A percentile compares a stretch with the other conserved stretches of the same genome.
Conservation (phyloP, 2,329 filamentous ascomycete genomes). For the Aphanocladium album region DNA sequence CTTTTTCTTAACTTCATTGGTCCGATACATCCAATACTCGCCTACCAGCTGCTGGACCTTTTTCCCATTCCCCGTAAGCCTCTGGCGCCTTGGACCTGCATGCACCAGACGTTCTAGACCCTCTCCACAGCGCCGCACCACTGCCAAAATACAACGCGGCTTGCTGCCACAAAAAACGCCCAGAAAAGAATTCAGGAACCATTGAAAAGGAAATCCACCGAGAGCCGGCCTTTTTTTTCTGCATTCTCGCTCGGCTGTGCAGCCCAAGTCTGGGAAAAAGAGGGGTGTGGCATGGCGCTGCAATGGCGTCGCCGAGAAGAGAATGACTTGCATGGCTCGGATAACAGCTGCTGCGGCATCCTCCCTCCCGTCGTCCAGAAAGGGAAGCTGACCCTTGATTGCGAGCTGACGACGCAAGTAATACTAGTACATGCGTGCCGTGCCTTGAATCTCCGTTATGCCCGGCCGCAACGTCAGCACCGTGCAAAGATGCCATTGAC, state of each 20-base stretch:
- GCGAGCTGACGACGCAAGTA: neutral
- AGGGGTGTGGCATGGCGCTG: neutral
- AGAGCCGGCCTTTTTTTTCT: neutral
- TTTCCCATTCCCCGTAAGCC: too few species aligned
- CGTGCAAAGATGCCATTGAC: neutral
- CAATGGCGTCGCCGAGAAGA: neutral
- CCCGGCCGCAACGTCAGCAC: too few species aligned
- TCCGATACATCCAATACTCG: too few species aligned
- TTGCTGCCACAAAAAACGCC: neutral
- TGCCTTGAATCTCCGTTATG: neutral
- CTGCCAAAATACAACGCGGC: neutral
- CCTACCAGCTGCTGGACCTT: too few species aligned
- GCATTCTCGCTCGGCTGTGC: neutral
- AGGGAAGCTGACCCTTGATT: neutral
- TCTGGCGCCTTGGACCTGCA: neutral
- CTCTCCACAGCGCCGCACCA: neutral
- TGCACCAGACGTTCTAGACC: neutral
- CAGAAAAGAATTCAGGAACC: neutral
- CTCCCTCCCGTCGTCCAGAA: conserved; percentile 2
- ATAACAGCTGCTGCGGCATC: too few species aligned
- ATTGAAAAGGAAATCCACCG: neutral
- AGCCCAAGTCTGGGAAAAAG: neutral
- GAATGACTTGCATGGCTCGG: conserved; percentile 10
- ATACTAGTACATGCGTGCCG: neutral
- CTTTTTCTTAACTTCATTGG: neutral